Conservation (phyloP, 2,329 filamentous ascomycete species). For the Coccinonectria pachysandricola region DNA sequence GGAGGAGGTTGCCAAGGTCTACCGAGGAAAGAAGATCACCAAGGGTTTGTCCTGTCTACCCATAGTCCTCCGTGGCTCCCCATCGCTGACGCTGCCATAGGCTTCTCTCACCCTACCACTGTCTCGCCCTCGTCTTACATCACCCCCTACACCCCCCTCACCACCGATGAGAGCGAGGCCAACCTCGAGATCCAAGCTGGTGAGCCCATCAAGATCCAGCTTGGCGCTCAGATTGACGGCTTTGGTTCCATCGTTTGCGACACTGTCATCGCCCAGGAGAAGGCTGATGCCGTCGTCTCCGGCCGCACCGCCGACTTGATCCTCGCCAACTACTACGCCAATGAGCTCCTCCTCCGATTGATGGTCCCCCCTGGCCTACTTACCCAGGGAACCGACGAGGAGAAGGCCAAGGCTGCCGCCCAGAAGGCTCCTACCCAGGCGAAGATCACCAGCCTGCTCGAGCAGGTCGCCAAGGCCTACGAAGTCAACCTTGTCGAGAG, state of each 20-base stretch:
- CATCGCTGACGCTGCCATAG: constrained; percentile 30
- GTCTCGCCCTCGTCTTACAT: constrained; percentile 90
- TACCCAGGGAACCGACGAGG: constrained; percentile 75
- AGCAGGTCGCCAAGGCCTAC: constrained; percentile 86
- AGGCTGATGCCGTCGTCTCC: constrained; percentile 53
- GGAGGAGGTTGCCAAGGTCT: constrained; percentile 90
- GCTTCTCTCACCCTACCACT: constrained; percentile 88
- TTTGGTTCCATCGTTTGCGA: constrained; percentile 95
- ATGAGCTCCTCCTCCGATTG: constrained; percentile 83
- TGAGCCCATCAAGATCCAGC: constrained; percentile 92
- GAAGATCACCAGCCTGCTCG: constrained; percentile 77
- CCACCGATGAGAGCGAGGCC: constrained; percentile 78
- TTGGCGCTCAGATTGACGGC: constrained; percentile 97
- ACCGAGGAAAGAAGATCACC: constrained; percentile 92
- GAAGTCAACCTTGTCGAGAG: constrained; percentile 92
- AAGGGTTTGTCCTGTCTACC: constrained; percentile 56
- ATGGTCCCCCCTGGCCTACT: constrained; percentile 87
- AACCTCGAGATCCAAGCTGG: constrained; percentile 67
- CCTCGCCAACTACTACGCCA: constrained; percentile 86
- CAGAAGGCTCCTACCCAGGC: constrained; percentile 75
- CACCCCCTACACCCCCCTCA: constrained; percentile 91
- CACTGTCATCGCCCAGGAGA: constrained; percentile 65
- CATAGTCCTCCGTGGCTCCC: not conserved
- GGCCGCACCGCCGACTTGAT: constrained; percentile 79
- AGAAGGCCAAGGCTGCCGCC: constrained; percentile 82